Conservation (phyloP, 139 green algal species). For the Picochlorum sp. region DNA sequence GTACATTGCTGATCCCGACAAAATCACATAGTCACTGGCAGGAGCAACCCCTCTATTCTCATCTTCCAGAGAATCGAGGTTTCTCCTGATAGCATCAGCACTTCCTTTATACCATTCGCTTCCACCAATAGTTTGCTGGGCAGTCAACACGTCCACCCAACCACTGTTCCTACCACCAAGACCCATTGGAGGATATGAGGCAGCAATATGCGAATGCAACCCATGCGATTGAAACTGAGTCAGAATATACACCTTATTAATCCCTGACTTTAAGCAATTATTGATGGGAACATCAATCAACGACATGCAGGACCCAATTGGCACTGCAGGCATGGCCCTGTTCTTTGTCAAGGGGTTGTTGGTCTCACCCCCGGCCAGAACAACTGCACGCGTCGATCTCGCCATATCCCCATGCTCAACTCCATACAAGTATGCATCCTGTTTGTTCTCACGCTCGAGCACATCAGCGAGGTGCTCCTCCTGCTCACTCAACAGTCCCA, state of each 20-base stretch:
- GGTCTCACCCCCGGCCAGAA: conserved; percentile 42
- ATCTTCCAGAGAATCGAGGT: conserved; percentile 30
- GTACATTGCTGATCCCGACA: conserved; percentile 36
- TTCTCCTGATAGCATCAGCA: conserved; percentile 43
- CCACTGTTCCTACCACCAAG: conserved; percentile 29
- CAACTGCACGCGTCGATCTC: conserved; percentile 29
- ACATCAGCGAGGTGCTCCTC: background rate
- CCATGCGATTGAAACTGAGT: conserved; percentile 53
- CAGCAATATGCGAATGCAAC: conserved; percentile 42
- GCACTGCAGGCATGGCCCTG: conserved; percentile 43
- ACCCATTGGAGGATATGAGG: conserved; percentile 35
- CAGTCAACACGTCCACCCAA: conserved; percentile 49
- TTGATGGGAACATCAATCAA: conserved; percentile 50
- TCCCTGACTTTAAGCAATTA: conserved; percentile 44
- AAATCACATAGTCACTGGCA: conserved; percentile 35
- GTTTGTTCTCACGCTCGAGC: background rate
- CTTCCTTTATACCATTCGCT: conserved; percentile 37
- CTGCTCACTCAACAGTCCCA: too few species aligned
- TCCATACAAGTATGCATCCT: background rate
- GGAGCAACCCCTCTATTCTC: conserved; percentile 22
- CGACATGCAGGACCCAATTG: conserved; percentile 32
- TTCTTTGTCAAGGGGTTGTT: conserved; percentile 40
- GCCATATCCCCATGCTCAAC: conserved; percentile 19
- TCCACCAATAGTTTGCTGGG: conserved; percentile 34
- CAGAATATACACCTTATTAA: conserved; percentile 58